Conservation (phyloP, 345 rosid species). For the Trapa incisa region DNA sequence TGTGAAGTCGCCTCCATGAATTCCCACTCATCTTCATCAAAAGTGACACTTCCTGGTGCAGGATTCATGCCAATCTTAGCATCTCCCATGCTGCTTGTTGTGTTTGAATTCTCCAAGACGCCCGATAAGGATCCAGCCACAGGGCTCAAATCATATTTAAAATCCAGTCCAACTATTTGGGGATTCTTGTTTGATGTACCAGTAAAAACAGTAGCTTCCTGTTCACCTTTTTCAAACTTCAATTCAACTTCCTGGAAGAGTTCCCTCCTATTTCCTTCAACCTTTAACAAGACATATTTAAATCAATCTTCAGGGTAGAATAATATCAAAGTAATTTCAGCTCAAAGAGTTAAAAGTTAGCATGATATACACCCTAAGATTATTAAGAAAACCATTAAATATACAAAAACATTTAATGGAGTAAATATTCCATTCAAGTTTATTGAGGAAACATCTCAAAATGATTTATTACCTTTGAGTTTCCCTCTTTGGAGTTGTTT, state of each 20-base stretch:
- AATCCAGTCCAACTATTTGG: slow-evolving; percentile 4
- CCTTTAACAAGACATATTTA: slow-evolving; percentile 5
- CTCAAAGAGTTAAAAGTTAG: neutral
- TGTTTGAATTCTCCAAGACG: neutral
- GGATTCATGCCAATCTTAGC: slow-evolving; percentile 4
- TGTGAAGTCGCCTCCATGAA: slow-evolving; percentile 34
- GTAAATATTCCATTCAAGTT: neutral
- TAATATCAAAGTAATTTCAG: neutral
- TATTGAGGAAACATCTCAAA: neutral
- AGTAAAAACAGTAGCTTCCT: slow-evolving; percentile 5
- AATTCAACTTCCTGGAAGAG: neutral
- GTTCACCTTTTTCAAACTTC: slow-evolving; percentile 4
- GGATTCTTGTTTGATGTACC: slow-evolving; percentile 4
- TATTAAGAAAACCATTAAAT: neutral
- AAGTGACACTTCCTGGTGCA: slow-evolving; percentile 11
- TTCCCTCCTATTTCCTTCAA: slow-evolving; percentile 1
- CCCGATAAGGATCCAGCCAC: neutral
- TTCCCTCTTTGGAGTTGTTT: slow-evolving; percentile 5
- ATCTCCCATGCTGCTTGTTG: slow-evolving; percentile 3
- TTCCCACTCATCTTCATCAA: slow-evolving; percentile 34
- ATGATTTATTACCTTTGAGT: slow-evolving; percentile 3
- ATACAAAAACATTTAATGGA: neutral
- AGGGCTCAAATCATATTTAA: slow-evolving; percentile 5
- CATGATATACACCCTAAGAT: neutral
- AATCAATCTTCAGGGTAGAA: neutral